Evolutionary conservation across 139 green algal species (phyloP), one percentile per base, ranked within the genome.

Genomic region (Nannochloris sp.): DNA sequence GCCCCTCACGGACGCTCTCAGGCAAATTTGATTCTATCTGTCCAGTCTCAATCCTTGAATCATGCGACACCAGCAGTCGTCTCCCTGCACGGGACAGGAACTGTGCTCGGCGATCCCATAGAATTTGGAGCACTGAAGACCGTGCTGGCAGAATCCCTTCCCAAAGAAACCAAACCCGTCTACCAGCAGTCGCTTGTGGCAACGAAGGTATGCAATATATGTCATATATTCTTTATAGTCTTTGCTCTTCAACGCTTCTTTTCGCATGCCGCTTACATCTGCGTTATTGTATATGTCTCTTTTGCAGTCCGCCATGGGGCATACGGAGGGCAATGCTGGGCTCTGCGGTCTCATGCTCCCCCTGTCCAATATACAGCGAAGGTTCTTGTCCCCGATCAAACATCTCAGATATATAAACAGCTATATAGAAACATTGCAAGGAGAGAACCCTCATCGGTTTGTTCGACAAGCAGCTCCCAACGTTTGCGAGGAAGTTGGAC

Each of bases 271-370:
- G 5, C 6, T 40, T 9, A 12, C 33, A 40, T 9, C 33, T 40
- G 33, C 6, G 33, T 40, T 40, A 9, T 40, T 40, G 33, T 40
- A 12, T 40, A 0, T 40, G 33, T 9, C 33, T 9, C 33, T 9
- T 40, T 40, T 40, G 9, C 33, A 40, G 33, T 6, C 33, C 8
- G 33, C 33, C 0, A 40, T 40, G 33, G 33, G 33, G 9, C 78
- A 85, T 65, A 76, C 75, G 2, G 78, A 85, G 50, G 63, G 78
- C 12, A 63, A 56, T 10, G 76, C 76, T 36, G 75, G 75, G 5
- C 55, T 89, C 5, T 75, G 79, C 26, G 85, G 85, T 0, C 29
- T 87, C 61, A 68, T 88, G 30, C 64, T 87, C 30, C 82, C 78
- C 0, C 10, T 68, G 2, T 20, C 53, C 11, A 59, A 37, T 11